Conservation (phyloP, 345 rosid genomes). For the Angophora floribunda region DNA sequence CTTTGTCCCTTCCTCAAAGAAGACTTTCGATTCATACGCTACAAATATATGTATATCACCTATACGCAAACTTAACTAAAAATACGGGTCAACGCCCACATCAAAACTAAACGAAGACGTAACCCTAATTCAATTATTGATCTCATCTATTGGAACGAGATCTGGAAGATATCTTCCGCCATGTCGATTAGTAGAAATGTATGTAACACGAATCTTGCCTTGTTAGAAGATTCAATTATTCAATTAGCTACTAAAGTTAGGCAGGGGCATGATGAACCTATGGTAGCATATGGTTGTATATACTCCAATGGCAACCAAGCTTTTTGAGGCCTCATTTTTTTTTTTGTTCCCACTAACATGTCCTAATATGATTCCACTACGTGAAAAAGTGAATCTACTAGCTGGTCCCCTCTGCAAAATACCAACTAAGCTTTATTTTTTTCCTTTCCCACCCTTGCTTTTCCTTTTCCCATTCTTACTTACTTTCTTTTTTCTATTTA, state of each 20-base stretch:
- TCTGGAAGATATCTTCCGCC: neutral
- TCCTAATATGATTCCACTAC: slow-evolving; percentile 29
- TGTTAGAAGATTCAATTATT: neutral
- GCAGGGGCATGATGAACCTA: neutral
- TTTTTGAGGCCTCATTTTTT: slow-evolving; percentile 4
- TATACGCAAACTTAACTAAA: neutral
- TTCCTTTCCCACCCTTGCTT: neutral
- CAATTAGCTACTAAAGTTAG: neutral
- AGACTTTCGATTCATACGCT: neutral
- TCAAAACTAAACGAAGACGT: neutral
- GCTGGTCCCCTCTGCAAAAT: slow-evolving; percentile 19
- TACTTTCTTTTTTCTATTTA: neutral
- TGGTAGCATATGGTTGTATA: neutral
- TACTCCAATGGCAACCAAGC: neutral
- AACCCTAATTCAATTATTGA: neutral
- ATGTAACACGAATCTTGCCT: neutral
- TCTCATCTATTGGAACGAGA: neutral
- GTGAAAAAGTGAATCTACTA: slow-evolving; percentile 8
- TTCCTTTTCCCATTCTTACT: neutral
- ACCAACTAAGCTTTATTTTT: neutral
- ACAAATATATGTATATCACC: neutral
- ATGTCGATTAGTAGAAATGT: neutral
- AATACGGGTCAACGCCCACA: neutral
- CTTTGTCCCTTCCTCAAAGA: neutral
- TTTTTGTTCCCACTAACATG: neutral